Base-by-base conservation (phyloP, 2,329 filamentous ascomycete genomes). In the Aspergillus latus region DNA sequence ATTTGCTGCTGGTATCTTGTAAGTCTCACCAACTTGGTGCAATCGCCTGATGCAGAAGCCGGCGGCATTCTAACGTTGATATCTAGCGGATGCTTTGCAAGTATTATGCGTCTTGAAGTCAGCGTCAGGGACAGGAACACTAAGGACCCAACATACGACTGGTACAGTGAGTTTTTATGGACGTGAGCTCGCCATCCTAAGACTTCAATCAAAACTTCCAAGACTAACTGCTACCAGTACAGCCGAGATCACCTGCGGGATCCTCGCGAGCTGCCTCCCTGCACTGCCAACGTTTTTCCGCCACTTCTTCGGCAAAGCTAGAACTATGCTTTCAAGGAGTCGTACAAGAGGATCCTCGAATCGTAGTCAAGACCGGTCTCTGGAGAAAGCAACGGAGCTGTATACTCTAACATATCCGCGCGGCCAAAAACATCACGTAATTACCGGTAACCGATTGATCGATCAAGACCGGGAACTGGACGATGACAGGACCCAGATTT, bases 91-190 rank as follows among this genome's bases (percentile, higher is more conserved):
- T 65, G 64, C 44, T 55, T 66, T 26, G 57, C 61, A 6, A 68
- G 64, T 34, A 55, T 68, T 26, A 64, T 68, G 61, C 59, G 64
- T 39, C 58, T 68, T 11, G 52, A 51, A 7, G 54, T 62, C 29
- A 64, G 66, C 49, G 51, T 66, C 42, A 42, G 50, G 16, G 63
- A 62, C 50, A 51, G 51, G 10, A 36, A 48, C 42, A 61, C 52
- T 15, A 29, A 48, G 1, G 65, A 66, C 51, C 62, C 60, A 44
- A 67, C 64, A 3, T 59, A 64, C 15, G 62, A 63, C 49, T 65
- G 64, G 59, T 66, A 66, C 39, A 59, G 62, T 9, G 59, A 63
- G 36, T 62, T 65, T 29, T 49, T 68, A 3, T 68, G 66, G 66
- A 66, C 66, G 66, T 67, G 59, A 56, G 63, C 52, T n/a, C 5